Evolutionary conservation across 2,329 filamentous ascomycete species (phyloP), one percentile per base, ranked within the genome.

Genomic region (Botrytis hyacinthi): DNA sequence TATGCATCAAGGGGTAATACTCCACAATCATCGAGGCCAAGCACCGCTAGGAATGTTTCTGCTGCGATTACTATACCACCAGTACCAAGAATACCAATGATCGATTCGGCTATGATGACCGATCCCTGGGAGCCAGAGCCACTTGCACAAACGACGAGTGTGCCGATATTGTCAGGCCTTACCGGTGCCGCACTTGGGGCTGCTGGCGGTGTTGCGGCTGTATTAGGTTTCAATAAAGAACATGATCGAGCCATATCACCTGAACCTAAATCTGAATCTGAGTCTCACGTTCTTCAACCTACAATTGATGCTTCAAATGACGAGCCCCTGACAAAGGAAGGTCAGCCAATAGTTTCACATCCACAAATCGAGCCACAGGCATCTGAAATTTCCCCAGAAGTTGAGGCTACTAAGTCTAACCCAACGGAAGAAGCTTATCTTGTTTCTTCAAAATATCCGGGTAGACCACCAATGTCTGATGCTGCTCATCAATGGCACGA

Each of bases 101-200:
- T 90, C 16, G 88, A 91, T 75, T 86, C 84, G 51, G 84, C 86
- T 40, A 87, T 86, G 78, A 90, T 91, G 86, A 91, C 89, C 0
- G 89, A 91, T 10, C 85, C 87, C 1, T 82, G 89, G 73, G 83
- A 83, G 57, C 81, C 86, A 35, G 76, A 77, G 35, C 75, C 42
- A 51, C 74, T 7, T 46, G 76, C 78, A 10, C 76, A 75, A 61
- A 42, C 73, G 35, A 77, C 75, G 57, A 72, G 77, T 66, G 60
- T 78, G 69, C 77, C 79, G 48, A n/a, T 72, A n/a, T 68, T 72
- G 20, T 68, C 70, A 35, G 65, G 62, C 40, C 37, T 68, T 48
- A 37, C 62, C 37, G 62, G 62, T 60, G 60, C 70, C 54, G 42
- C 60, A 57, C 32, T 63, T 37, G 57, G 60, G 6, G 60, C 69